These are phyloP conservation scores for Bretziella fagacearum DNA, from an alignment of 2,329 filamentous ascomycete genomes.

Conservation along the genomic window DNA sequence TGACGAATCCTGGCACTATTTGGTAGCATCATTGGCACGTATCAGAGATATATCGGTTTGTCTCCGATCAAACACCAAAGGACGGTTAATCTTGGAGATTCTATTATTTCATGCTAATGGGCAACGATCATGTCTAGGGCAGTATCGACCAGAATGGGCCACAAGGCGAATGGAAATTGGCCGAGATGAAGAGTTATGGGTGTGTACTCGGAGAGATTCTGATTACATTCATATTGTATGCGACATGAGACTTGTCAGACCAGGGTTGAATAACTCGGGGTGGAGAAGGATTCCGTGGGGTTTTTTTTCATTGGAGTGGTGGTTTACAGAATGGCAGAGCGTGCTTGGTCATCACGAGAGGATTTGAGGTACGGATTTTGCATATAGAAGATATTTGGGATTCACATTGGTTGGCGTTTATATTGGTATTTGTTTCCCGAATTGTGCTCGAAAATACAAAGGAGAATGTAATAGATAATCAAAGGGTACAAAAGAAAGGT, in stretches of 20 bases:
- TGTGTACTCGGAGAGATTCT: background rate
- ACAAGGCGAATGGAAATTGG: background rate
- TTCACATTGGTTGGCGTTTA: no score
- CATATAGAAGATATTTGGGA: no score
- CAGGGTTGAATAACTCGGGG: background rate
- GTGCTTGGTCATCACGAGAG: background rate
- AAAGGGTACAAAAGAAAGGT: background rate
- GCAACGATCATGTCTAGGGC: background rate
- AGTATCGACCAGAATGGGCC: background rate
- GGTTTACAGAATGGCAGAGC: background rate
- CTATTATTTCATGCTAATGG: background rate
- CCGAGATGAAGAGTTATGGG: background rate
- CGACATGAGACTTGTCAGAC: background rate
- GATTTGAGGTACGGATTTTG: no score
- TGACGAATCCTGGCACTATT: background rate
- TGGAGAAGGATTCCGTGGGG: background rate
- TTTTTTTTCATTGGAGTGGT: background rate
- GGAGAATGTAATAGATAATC: background rate
- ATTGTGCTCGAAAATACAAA: no score
- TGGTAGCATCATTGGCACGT: background rate
- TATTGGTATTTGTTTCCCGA: no score
- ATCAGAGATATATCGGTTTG: background rate
- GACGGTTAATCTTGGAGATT: background rate
- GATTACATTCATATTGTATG: background rate
- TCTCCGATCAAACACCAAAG: no score